Evolutionary conservation across 75 land plant genomes (phyloP).

Genomic region (Azolla pinnata): DNA sequence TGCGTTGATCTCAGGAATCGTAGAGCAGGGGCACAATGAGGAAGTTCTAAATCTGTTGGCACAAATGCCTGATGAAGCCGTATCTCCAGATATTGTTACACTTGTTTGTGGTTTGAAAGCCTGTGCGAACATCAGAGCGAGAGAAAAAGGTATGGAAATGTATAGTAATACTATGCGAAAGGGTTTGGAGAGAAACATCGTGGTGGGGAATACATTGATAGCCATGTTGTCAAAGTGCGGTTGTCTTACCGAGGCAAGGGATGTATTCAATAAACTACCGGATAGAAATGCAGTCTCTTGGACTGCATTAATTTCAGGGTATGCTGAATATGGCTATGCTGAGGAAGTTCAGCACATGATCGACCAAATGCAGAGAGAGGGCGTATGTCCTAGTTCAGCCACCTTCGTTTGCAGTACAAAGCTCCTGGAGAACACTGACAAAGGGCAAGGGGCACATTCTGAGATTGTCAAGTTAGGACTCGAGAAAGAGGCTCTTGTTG

Average conservation of each 20-base stretch:
- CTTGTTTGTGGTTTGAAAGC: conserved; percentile 42
- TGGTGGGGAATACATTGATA: conserved; percentile 25
- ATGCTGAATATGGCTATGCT: conserved; percentile 5
- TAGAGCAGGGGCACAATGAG: conserved; percentile 44
- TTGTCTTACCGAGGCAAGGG: background rate
- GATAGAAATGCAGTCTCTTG: conserved; percentile 9
- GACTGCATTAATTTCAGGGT: conserved; percentile 11
- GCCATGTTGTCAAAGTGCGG: conserved; percentile 13
- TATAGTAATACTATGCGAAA: conserved; percentile 30
- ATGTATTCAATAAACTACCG: conserved; percentile 12
- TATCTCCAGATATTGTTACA: conserved; percentile 32
- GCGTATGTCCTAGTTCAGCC: conserved; percentile 36
- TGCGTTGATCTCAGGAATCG: conserved; percentile 45
- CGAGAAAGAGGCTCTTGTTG: conserved; percentile 22
- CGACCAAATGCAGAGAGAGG: conserved; percentile 22
- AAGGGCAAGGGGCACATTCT: conserved; percentile 54
- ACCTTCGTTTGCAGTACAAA: conserved; percentile 40
- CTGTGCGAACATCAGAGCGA: conserved; percentile 25
- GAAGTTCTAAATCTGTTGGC: conserved; percentile 35
- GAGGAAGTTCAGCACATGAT: conserved; percentile 19
- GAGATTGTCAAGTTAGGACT: conserved; percentile 29
- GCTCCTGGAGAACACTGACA: conserved; percentile 26
- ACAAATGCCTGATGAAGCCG: conserved; percentile 23
- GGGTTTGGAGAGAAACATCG: conserved; percentile 25
- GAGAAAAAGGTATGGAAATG: conserved; percentile 29